Evolutionary conservation across 192 early-diverging fungal genomes (phyloP), one percentile per base, ranked within the genome.

Genomic region (Entomortierella lignicola): DNA sequence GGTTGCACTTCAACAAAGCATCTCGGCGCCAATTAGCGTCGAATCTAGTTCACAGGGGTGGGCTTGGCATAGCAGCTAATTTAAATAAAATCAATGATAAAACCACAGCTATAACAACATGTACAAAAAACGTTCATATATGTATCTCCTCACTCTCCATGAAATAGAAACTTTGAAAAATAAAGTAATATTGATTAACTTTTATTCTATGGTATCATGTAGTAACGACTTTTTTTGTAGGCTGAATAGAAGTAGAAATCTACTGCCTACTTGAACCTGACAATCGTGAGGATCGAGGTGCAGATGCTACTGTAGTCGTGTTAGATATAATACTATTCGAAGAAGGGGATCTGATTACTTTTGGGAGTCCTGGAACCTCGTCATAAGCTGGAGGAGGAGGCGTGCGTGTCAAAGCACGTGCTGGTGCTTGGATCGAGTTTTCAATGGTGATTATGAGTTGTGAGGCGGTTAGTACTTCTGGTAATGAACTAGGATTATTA

Each of bases 1-100:
- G 1, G 27, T 58, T 20, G 60, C 32, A 23, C 26, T 62, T n/a
- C 57, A 69, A 20, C 30, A 32, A 27, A 61, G 26, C 11, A 62
- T 61, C 39, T 66, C 56, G n/a, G 62, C 62, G 30, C 50, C 63
- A 0, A 55, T 66, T 2, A 27, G 34, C 11, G 55, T 66, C 13
- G 51, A 55, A 43, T 57, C 43, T 12, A 25, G 54, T 13, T 20
- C 57, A 0, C 72, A 74, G 23, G 73, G 66, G 10, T 77, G 73
- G 73, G 73, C 44, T 20, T 77, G 73, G 73, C 55, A 63, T 25
- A 55, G 64, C 12, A 15, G 44, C 20, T 47, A 53, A 17, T 11
- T 7, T 37, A 37, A 37, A 37, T 37, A 37, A 37, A n/a, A n/a
- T n/a, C n/a, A n/a, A n/a, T n/a, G n/a, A n/a, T n/a, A n/a, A n/a